Conservation (phyloP, 2,329 filamentous ascomycete species). For the Aspergillus novofumigatus region DNA sequence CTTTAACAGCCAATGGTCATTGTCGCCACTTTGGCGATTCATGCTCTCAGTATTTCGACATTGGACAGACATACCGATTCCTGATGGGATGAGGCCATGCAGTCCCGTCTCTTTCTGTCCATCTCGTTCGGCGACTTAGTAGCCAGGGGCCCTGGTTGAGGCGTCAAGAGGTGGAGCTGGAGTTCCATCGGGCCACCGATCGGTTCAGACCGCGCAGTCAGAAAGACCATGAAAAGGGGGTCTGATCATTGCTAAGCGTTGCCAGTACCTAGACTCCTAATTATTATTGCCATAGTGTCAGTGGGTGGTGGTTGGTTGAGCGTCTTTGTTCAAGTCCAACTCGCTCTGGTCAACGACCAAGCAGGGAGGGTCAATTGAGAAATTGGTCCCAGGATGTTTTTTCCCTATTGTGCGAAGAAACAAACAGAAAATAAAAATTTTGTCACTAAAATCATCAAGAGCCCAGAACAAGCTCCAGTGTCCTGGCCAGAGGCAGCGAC, state of each 20-base stretch:
- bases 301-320: background rate
- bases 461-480: background rate
- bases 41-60: background rate
- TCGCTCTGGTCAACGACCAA: background rate
- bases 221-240: background rate
- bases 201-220: conserved; percentile 4
- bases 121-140: background rate
- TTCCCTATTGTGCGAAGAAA: background rate
- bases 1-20: background rate
- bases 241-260: background rate
- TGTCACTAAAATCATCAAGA: background rate
- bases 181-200: conserved; percentile 7
- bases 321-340: background rate
- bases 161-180: background rate
- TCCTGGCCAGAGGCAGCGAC: conserved; percentile 4
- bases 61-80: background rate
- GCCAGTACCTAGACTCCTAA: background rate
- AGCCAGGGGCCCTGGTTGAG: background rate
- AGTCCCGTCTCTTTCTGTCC: background rate
- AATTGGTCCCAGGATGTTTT: background rate
- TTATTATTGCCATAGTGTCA: background rate
- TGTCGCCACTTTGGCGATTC: background rate
- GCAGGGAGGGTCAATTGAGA: background rate
- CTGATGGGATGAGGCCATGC: background rate
- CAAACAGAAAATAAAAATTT: background rate